Evolutionary conservation across 2,329 filamentous ascomycete species (phyloP).

Genomic region (Ascochyta lentis): DNA sequence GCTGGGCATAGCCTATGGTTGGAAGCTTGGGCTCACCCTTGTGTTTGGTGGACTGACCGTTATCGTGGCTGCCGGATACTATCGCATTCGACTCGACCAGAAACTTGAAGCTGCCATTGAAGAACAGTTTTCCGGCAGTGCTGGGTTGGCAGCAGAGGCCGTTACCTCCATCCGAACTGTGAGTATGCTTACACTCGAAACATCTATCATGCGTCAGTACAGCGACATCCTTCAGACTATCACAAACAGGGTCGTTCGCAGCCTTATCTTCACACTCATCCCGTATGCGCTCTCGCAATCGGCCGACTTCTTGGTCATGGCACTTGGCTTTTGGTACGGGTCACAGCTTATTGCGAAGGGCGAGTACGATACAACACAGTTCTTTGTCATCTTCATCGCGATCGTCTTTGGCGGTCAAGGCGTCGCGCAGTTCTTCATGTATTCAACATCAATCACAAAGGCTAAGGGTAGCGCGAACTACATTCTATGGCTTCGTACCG

Average conservation of each 20-base stretch:
- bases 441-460: slow-evolving; percentile 10
- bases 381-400: slow-evolving; percentile 16
- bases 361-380: slow-evolving; percentile 1
- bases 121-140: slow-evolving; percentile 9
- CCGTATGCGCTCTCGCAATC: slow-evolving; percentile 13
- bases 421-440: slow-evolving; percentile 13
- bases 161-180: slow-evolving; percentile 16
- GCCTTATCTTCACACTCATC: slow-evolving; percentile 6
- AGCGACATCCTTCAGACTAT: slow-evolving; percentile 1
- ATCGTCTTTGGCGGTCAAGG: slow-evolving; percentile 16
- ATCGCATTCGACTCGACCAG: slow-evolving; percentile 44
- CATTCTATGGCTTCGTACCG: slow-evolving; percentile 4
- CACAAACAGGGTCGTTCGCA: background rate
- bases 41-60: slow-evolving; percentile 78
- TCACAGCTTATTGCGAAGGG: slow-evolving; percentile 7
- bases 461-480: slow-evolving; percentile 5
- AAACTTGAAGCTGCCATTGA: slow-evolving; percentile 11
- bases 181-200: slow-evolving; percentile 12
- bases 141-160: slow-evolving; percentile 8
- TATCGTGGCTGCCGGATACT: slow-evolving; percentile 79
- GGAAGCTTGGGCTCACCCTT: slow-evolving; percentile 81
- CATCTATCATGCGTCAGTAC: slow-evolving; percentile 1
- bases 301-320: slow-evolving; percentile 8
- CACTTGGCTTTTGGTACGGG: slow-evolving; percentile 14
- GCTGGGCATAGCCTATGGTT: slow-evolving; percentile 48